Evolutionary conservation across 306 rosid genomes (phyloP), one percentile per base, ranked within the genome.

Genomic region (Corylus avellana): DNA sequence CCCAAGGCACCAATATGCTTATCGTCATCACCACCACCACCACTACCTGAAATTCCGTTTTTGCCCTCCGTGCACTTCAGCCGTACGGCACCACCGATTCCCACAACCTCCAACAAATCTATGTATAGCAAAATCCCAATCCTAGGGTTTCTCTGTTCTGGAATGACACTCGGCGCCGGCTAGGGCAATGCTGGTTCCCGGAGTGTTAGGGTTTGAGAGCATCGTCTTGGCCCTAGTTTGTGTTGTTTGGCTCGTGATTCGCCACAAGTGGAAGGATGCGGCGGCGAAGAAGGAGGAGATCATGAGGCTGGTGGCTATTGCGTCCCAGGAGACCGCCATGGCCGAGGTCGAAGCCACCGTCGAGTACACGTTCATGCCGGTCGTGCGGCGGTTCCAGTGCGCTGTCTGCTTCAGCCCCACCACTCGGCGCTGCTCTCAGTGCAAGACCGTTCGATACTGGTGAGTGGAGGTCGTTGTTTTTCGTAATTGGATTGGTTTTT

Each of bases 371-470:
- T 29, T 80, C 1, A 18, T 70, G 58, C 47, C 84, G 2, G 77
- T 7, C 49, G 48, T 81, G 47, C 47, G n/a, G 7, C 39, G 46
- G 72, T 78, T 77, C 53, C 88, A 86, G 8, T 88, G 92, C 76
- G 93, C 84, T 0, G 81, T 91, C 12, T 91, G 93, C 75, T 81
- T 51, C 69, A 61, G 84, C 1, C 85, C 82, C 20, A 91, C 96
- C 11, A 89, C 96, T 55, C 83, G 78, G 89, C 84, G 92, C 1
- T 91, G 91, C 76, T 71, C 92, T 27, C 88, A 79, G 25, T 91
- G 96, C 91, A 91, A 91, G 80, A 78, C 86, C 35, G 85, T 88
- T 22, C 78, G 90, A 86, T 89, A 91, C 75, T 91, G 93, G 96
- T 90, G 59, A n/a, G 85, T 75, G 4, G 16, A 49, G 14, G 53